Evolutionary conservation across 331 rosid genomes (phyloP).

Genomic region (Acacia pycnantha): DNA sequence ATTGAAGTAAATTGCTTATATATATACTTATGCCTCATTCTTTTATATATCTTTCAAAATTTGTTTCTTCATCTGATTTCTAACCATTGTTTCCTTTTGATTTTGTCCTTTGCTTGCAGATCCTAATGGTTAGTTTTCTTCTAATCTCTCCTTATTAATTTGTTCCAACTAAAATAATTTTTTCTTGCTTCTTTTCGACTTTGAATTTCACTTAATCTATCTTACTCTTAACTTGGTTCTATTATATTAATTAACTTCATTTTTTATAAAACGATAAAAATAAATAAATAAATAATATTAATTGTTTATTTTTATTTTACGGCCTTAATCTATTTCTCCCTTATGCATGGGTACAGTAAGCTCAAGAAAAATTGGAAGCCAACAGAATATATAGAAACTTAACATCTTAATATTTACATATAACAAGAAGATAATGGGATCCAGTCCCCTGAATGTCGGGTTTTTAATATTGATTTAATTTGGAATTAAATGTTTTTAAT

Average conservation of each 20-base stretch:
- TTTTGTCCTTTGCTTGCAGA: not conserved
- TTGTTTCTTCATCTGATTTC: not conserved
- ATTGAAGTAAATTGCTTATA: not conserved
- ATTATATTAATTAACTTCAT: too few species aligned
- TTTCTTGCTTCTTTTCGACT: not conserved
- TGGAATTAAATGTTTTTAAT: not conserved
- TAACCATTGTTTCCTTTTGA: not conserved
- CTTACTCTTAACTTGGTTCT: not conserved
- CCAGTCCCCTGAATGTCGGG: not conserved
- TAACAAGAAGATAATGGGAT: not conserved
- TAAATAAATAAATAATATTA: not conserved
- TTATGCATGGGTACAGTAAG: not conserved
- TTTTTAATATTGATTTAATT: not conserved
- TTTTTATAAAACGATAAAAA: too few species aligned
- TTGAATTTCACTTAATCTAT: not conserved
- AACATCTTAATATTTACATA: not conserved
- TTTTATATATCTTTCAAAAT: not conserved
- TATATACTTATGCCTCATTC: not conserved
- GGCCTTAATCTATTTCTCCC: not conserved
- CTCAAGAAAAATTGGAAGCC: not conserved
- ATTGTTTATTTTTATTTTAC: too few species aligned
- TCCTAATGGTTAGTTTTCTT: not conserved
- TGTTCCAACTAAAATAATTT: not conserved
- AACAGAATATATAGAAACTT: not conserved
- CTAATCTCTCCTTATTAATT: not conserved